Evolutionary conservation across 176 grass and related monocot genomes (phyloP), one percentile per base, ranked within the genome.

Genomic region (Ampelocalamus luodianensis): DNA sequence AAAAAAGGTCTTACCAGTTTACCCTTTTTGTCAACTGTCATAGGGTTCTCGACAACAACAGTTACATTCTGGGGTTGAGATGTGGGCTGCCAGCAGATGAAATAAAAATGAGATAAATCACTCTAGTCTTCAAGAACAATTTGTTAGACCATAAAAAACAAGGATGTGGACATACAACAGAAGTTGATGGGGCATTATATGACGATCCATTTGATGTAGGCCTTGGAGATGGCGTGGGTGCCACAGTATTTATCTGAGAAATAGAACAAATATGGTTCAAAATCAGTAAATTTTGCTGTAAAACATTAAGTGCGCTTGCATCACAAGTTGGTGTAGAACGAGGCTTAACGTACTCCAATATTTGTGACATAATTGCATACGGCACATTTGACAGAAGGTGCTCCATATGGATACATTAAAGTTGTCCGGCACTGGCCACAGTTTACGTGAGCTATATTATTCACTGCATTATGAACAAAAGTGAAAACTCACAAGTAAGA

Each of bases 31-130:
- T 98, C 91, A 39, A 98, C 89, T 37, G 96, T 86, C 96, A 87
- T 93, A 59, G 96, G 96, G 49, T 98, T 98, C 79, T 98, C 96
- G 2, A 98, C 96, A 71, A 98, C 96, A 80, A 98, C 96, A 2
- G 93, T 98, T 70, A 93, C 87, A 81, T 87, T 97, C 64, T 90
- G 88, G 11, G 77, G 51, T 74, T 82, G 93, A 83, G 93, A 61
- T 78, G 93, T 55, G 18, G 71, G 91, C 96, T 98, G 66, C 68
- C 68, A 20, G 37, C 83, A 82, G 54, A 87, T 40, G 16, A 65
- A 76, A 90, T 72, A 22, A 48, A 43, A 77, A 58, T 78, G 74
- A 76, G n/a, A 74, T 77, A 64, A 88, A 82, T 77, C 15, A 72
- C 22, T 78, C 38, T 71, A 69, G n/a, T 58, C 59, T 32, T 37